Percentiles rank a stretch among this genome's conserved stretches.
Conservation (phyloP, 805 yeast genomes). For the Clavispora asparagi region DNA sequence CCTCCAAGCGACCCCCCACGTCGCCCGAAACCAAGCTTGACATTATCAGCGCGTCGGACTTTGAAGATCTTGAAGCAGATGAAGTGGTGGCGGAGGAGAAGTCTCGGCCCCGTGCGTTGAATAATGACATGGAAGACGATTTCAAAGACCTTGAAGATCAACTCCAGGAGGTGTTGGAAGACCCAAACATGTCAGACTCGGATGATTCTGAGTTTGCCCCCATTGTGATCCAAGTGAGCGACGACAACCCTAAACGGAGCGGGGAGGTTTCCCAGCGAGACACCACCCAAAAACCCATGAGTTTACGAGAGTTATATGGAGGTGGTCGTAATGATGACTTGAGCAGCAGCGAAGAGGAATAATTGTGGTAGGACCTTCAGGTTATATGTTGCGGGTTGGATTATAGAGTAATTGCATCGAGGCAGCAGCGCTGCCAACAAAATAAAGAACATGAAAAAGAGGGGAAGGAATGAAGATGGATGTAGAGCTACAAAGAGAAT, state of each 20-base stretch:
- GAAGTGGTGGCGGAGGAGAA: constrained; percentile 5
- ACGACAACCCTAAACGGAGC: constrained; percentile 10
- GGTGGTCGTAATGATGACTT: constrained; percentile 20
- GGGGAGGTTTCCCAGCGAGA: constrained; percentile 1
- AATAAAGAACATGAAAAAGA: not conserved
- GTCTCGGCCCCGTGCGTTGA: constrained; percentile 1
- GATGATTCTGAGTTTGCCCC: constrained; percentile 24
- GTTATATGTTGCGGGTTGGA: too few relatives aligned
- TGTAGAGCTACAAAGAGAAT: too few relatives aligned
- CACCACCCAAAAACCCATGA: constrained; percentile 27
- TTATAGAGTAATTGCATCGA: not conserved
- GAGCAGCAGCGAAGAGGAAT: constrained; percentile 32
- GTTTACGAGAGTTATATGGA: constrained; percentile 34
- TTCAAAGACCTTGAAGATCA: constrained; percentile 41
- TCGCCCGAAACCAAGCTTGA: constrained; percentile 9
- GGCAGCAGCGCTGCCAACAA: not conserved
- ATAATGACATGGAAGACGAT: constrained; percentile 32
- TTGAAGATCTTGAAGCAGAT: constrained; percentile 27
- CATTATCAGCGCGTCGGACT: constrained; percentile 33
- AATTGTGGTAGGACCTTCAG: not conserved
- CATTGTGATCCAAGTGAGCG: constrained; percentile 22
- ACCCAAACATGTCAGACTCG: constrained; percentile 14
- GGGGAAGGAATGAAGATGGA: not conserved
- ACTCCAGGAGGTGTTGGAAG: constrained; percentile 36
- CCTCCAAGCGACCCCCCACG: constrained; percentile 17